Evolutionary conservation across 768 basidiomycete species (phyloP).

Genomic region (Podaxis carcinomalis): DNA sequence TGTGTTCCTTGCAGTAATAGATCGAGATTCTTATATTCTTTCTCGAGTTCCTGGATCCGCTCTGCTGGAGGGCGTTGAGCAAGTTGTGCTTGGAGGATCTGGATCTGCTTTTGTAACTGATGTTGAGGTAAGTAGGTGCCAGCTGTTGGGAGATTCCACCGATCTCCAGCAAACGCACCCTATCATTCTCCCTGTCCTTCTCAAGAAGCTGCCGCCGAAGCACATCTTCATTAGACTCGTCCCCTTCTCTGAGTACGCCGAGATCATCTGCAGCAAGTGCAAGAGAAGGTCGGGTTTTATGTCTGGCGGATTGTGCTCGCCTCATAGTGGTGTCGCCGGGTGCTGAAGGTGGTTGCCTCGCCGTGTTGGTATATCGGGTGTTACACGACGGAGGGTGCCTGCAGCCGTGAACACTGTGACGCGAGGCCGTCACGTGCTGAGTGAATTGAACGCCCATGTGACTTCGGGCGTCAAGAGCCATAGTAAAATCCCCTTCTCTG

Average conservation of each 20-base stretch:
- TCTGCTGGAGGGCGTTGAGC: conserved; percentile 66
- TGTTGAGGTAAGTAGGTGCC: background rate
- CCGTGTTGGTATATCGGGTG: background rate
- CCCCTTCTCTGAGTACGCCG: conserved; percentile 51
- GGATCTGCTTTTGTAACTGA: conserved; percentile 61
- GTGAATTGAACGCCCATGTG: no score
- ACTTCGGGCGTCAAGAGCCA: no score
- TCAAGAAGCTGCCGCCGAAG: conserved; percentile 62
- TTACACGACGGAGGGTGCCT: background rate
- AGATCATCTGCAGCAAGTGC: conserved; percentile 54
- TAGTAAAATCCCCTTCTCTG: no score
- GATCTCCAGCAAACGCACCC: conserved; percentile 31
- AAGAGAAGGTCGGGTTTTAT: conserved; percentile 49
- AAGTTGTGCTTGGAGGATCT: conserved; percentile 61
- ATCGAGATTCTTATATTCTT: conserved; percentile 73
- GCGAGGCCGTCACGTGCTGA: conserved; percentile 19
- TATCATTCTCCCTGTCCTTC: conserved; percentile 68
- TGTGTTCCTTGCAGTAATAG: conserved; percentile 77
- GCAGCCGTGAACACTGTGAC: conserved; percentile 11
- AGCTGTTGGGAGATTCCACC: background rate
- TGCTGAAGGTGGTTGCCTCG: background rate
- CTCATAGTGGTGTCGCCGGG: conserved; percentile 36
- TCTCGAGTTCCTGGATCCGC: conserved; percentile 58
- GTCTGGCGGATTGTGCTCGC: conserved; percentile 59
- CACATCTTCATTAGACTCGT: conserved; percentile 56